Evolutionary conservation across 495 filamentous ascomycete genomes (phyloP), one percentile per base, ranked within the genome.

Genomic region (Clohesyomyces aquaticus): DNA sequence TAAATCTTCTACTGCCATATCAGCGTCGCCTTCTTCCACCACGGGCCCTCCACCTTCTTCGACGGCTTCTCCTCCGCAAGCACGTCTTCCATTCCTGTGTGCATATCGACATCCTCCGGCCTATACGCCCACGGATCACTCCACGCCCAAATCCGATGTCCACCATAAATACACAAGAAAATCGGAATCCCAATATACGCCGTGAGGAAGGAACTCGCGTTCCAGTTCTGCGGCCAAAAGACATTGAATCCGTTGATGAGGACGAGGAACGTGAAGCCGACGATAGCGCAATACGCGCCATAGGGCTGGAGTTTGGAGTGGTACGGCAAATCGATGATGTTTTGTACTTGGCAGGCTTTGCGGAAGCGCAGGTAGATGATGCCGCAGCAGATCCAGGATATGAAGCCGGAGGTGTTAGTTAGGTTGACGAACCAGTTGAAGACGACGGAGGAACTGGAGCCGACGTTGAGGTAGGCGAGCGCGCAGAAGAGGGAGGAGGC

Each of bases 221-320:
- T 76, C 78, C 79, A 88, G 9, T 82, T 70, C 0, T 77, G 76
- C 0, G 83, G 81, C 70, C 84, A 85, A 67, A 88, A 88, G 19
- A 84, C 82, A 25, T 80, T 79, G 69, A 87, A 88, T 4, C 86
- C 86, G 68, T 85, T 88, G 68, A 87, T 79, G 6, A 88, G 70
- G 3, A 72, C 70, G 46, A 88, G 75, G 55, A 87, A 74, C 12
- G 69, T 68, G 49, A 86, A 81, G 49, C 75, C 77, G 1, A 76
- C 75, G 1, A 86, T 63, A 0, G 78, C 75, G 49, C 82, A 66
- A 61, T 74, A 83, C 0, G 84, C 75, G 18, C 77, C 79, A 61
- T 76, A 83, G 3, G 85, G 85, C 66, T 87, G 84, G 0, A 86
- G 26, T 10, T 55, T 55, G 18, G 80, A 81, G 8, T 73, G 66